Evolutionary conservation across 2,329 filamentous ascomycete genomes (phyloP), one percentile per base, ranked within the genome.

Genomic region (Xylaria sp.): DNA sequence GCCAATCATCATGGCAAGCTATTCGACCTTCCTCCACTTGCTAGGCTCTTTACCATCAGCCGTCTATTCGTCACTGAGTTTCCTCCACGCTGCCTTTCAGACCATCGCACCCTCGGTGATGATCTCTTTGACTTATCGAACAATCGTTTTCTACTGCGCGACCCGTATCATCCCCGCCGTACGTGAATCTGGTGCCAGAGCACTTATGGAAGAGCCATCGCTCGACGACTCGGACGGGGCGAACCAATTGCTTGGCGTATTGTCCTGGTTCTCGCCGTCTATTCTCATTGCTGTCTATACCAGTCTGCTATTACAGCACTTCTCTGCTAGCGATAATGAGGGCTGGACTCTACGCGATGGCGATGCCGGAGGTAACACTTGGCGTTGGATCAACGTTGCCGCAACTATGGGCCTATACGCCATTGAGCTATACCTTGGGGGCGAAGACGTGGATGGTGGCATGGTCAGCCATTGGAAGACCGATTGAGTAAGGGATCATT

Each of bases 1-100:
- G 15, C 96, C 96, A 0, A 94, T 98, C 72, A 95, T 99, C 80
- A 98, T 98, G 95, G 96, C 95, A 5, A 97, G 94, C 6, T 98
- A 97, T 81, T 95, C 94, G 31, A 97, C 95, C 0, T 84, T 98
- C 51, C 85, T 97, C 56, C 93, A 97, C 74, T 88, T 94, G 56
- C 84, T 98, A 44, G 92, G 93, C 65, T 91, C 90, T 4, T 85
- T 97, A n/a, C 95, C 93, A 2, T 91, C 88, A 3, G 94, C 92
- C 33, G 89, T 97, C 4, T 92, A 93, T 79, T 94, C 93, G 0
- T 92, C 90, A 0, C 91, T 97, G 76, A 93, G 90, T 71, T 93
- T 98, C 76, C 88, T 97, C 73, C 90, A 94, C 67, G 94, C 95
- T 11, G 96, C 96, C 26, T 92, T 98, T 78, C 93, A 96, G 81